Percentiles rank a stretch among this genome's conserved stretches.
Conservation (phyloP, 495 filamentous ascomycete genomes). For the Podospora sp. region DNA sequence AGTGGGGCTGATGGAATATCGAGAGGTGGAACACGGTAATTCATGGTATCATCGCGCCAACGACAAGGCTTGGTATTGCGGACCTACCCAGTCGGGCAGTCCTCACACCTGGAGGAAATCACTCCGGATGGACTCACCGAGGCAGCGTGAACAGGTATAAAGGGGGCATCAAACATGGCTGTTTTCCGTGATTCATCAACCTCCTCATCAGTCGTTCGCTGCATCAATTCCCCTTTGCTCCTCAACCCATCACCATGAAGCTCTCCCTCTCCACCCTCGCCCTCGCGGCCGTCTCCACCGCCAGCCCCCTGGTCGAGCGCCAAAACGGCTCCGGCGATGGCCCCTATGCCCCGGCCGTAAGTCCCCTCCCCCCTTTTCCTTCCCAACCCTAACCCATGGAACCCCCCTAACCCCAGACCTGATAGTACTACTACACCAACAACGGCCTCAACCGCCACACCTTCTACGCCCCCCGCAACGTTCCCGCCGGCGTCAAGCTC, state of each 20-base stretch:
- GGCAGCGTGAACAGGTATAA: no score
- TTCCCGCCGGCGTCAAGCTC: constrained; percentile 30
- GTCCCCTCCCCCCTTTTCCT: background rate
- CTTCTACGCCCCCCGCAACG: constrained; percentile 26
- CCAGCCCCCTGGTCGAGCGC: background rate
- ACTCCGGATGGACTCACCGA: no score
- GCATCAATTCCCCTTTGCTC: no score
- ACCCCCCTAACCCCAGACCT: background rate
- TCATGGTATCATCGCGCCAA: background rate
- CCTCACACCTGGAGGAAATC: no score
- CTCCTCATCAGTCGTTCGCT: no score
- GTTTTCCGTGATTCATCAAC: no score
- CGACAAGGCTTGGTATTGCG: no score
- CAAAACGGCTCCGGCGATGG: background rate
- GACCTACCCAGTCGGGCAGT: no score
- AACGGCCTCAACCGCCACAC: constrained; percentile 33
- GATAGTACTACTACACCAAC: constrained; percentile 27
- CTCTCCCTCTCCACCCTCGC: background rate
- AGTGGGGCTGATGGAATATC: no score
- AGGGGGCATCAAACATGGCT: no score
- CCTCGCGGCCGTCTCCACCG: background rate
- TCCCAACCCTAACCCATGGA: background rate
- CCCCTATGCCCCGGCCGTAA: background rate
- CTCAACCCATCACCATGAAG: no score
- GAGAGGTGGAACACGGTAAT: no score